Evolutionary conservation across 768 basidiomycete genomes (phyloP).

Genomic region (Kockovaella imperatae): DNA sequence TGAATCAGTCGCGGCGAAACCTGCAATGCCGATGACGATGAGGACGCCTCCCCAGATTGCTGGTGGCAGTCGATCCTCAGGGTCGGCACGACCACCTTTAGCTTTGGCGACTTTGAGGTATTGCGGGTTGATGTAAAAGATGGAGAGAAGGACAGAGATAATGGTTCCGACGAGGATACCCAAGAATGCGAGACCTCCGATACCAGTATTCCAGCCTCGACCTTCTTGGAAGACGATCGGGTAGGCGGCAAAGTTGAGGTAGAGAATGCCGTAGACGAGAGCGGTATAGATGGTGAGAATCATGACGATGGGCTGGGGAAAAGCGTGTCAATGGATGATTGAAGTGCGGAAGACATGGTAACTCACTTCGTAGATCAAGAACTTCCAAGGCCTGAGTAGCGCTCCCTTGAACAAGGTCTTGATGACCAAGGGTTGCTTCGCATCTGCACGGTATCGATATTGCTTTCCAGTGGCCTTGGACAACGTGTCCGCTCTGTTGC

Average conservation of each 20-base stretch:
- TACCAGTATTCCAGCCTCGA: slow-evolving; percentile 46
- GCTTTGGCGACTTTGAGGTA: slow-evolving; percentile 40
- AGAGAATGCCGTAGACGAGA: slow-evolving; percentile 31
- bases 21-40: slow-evolving; percentile 42
- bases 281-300: slow-evolving; percentile 41
- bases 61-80: slow-evolving; percentile 47
- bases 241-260: slow-evolving; percentile 45
- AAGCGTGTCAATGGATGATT: neutral
- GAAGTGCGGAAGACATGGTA: neutral
- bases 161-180: slow-evolving; percentile 42
- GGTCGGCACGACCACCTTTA: slow-evolving; percentile 42
- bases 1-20: slow-evolving; percentile 34
- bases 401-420: slow-evolving; percentile 33
- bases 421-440: slow-evolving; percentile 26
- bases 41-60: slow-evolving; percentile 45
- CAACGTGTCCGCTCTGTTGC: slow-evolving; percentile 35
- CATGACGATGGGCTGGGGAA: slow-evolving; percentile 41
- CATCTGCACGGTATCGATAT: slow-evolving; percentile 41
- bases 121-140: slow-evolving; percentile 40
- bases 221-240: slow-evolving; percentile 46
- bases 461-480: slow-evolving; percentile 36
- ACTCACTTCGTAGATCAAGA: slow-evolving; percentile 39
- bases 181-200: slow-evolving; percentile 46
- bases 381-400: slow-evolving; percentile 42
- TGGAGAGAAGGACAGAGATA: slow-evolving; percentile 30